Base-by-base conservation (phyloP, 306 rosid genomes). In the Aeschynomene evenia region DNA sequence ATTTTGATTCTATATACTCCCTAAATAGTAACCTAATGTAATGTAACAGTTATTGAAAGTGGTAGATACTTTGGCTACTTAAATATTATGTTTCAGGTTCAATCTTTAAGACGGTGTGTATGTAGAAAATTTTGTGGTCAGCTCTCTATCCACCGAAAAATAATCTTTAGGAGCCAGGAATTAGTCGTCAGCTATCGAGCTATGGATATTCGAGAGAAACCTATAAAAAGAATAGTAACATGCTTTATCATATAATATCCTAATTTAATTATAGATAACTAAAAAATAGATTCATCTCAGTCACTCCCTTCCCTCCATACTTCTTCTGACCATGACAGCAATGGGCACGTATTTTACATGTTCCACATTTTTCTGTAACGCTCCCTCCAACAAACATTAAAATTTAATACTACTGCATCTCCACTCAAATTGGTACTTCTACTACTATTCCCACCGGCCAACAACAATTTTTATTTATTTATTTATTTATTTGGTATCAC, bases 301-400 rank as follows among this genome's bases (percentile, higher is more conserved):
- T 36, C 66, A 16, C 26, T 26, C 37, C 36, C 13, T 6, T 57
- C 4, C 22, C 13, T 57, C 6, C 23, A n/a, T n/a, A n/a, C n/a
- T 28, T 6, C 31, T 6, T 33, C 64, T 75, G 75, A 76, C 51
- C 40, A 57, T 11, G 34, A 39, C 56, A 33, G 8, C 1, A 62
- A 39, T 29, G 43, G 24, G 16, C 49, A 31, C 61, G 56, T 29
- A 54, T 57, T 37, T 46, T 57, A 22, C 74, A 34, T 66, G 54
- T 56, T 58, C 36, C 64, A 46, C 9, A 16, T 66, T 56, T 66
- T 56, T 75, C 18, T 29, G 60, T 49, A 66, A 2, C 21, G 14
- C 28, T 42, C 23, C 8, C 0, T n/a, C n/a, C n/a, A n/a, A n/a
- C n/a, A n/a, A n/a, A 43, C 40, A 24, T 56, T 14, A 2, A 29